phyloP scores from a whole-genome alignment of 2,329 filamentous ascomycete species.

The Fonsecaea pugnacius region DNA sequence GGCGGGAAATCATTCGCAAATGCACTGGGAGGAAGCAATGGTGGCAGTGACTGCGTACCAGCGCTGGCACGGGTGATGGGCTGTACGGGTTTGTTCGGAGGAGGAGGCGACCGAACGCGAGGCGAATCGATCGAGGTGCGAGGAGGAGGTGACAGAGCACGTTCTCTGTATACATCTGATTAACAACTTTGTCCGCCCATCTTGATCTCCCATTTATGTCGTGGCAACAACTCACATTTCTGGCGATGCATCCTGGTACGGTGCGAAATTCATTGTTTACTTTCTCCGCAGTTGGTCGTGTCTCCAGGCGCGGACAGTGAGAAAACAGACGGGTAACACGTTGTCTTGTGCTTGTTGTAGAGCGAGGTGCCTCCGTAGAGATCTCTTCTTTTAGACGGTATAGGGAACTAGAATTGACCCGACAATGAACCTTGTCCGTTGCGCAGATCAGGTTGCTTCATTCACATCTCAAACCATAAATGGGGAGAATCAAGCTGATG shows the following conservation, averaged over 20 bases:
- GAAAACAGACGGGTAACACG: not conserved
- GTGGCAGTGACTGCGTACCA: constrained; percentile 46
- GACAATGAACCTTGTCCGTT: not conserved
- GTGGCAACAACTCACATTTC: constrained; percentile 55
- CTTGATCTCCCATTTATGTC: not conserved
- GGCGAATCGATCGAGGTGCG: constrained; percentile 56
- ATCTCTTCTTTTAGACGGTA: not conserved
- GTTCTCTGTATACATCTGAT: constrained; percentile 55
- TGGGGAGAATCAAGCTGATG: not conserved
- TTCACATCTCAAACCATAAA: not conserved
- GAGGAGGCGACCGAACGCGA: constrained; percentile 58
- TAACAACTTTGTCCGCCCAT: not conserved
- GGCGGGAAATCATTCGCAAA: constrained; percentile 40
- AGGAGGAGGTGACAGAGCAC: constrained; percentile 71
- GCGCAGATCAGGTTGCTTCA: not conserved
- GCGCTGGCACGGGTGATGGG: constrained; percentile 51
- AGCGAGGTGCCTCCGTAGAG: not conserved
- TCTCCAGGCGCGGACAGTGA: not conserved
- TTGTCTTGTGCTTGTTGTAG: not conserved
- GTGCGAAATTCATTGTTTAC: constrained; percentile 82
- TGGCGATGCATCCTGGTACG: constrained; percentile 90
- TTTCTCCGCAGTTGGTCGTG: constrained; percentile 3
- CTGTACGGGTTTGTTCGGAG: constrained; percentile 48
- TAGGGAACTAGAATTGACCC: not conserved
- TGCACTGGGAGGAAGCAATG: constrained; percentile 47